These are phyloP conservation scores for Asterophora parasitica DNA, from an alignment of 768 basidiomycete species.

Conservation along the genomic window DNA sequence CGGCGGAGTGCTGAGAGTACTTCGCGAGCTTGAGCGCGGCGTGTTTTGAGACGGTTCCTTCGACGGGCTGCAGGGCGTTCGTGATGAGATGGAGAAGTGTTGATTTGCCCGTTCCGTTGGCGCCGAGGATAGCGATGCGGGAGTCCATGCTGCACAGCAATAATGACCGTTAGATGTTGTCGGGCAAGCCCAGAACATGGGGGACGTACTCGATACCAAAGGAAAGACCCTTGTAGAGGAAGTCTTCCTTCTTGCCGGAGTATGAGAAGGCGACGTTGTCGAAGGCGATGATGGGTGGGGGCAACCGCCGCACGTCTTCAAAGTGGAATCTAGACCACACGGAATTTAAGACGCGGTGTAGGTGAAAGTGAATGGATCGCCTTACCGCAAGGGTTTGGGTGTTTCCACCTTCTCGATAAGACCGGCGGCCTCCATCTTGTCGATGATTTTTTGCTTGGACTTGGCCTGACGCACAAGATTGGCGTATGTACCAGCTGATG, in stretches of 20 bases:
- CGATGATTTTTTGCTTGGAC: constrained; percentile 99
- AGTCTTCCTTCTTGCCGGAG: constrained; percentile 83
- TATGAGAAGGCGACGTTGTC: constrained; percentile 93
- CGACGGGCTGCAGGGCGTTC: constrained; percentile 66
- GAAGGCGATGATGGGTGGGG: constrained; percentile 97
- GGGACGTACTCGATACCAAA: constrained; percentile 89
- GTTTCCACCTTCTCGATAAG: constrained; percentile 88
- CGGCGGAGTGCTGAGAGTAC: constrained; percentile 98
- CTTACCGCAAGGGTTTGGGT: constrained; percentile 56
- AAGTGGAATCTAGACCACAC: constrained; percentile 69
- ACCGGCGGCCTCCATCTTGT: constrained; percentile 99
- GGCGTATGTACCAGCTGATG: constrained; percentile 99
- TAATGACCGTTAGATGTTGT: background rate
- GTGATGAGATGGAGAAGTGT: constrained; percentile 91
- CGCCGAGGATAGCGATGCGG: constrained; percentile 92
- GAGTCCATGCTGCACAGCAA: constrained; percentile 74
- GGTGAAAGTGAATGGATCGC: background rate
- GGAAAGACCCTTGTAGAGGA: constrained; percentile 82
- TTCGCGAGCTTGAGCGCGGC: constrained; percentile 90
- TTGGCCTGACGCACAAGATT: constrained; percentile 99
- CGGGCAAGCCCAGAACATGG: background rate
- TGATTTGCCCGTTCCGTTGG: constrained; percentile 94
- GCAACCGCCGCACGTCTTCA: constrained; percentile 88
- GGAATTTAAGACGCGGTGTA: background rate
- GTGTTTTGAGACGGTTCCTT: constrained; percentile 90